These are phyloP conservation scores for Fonsecaea pedrosoi DNA, from an alignment of 2,329 filamentous ascomycete genomes.

Conservation along the genomic window DNA sequence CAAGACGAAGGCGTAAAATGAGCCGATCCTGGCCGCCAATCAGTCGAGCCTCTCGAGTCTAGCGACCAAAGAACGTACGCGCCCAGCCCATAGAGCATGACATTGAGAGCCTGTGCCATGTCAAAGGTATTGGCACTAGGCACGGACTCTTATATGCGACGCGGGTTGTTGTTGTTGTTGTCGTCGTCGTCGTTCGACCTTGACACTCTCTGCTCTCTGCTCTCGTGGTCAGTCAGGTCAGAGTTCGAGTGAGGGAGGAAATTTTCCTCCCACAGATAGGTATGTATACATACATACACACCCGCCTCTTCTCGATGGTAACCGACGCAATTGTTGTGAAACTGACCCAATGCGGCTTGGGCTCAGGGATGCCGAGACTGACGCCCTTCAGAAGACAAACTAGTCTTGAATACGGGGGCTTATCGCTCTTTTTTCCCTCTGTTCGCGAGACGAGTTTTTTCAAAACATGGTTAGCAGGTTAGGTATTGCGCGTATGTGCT, in stretches of 20 bases:
- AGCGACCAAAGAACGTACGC: conserved; percentile 52
- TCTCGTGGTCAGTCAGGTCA: not conserved
- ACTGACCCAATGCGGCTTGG: not conserved
- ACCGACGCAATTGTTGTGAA: not conserved
- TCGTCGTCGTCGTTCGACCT: too few species aligned
- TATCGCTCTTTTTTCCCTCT: not conserved
- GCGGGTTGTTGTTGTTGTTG: too few species aligned
- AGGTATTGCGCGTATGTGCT: too few species aligned
- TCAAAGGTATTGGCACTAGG: not conserved
- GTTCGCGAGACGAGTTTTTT: too few species aligned
- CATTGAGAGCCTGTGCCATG: conserved; percentile 47
- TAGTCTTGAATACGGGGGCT: not conserved
- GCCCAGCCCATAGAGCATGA: conserved; percentile 62
- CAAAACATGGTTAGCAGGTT: too few species aligned
- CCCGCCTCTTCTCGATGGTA: not conserved
- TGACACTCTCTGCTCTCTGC: not conserved
- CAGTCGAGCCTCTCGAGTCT: not conserved
- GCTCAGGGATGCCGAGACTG: conserved; percentile 18
- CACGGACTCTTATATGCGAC: too few species aligned
- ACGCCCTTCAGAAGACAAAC: conserved; percentile 27
- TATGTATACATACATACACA: not conserved
- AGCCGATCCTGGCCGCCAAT: conserved; percentile 57
- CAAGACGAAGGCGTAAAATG: conserved; percentile 64
- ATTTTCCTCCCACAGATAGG: not conserved
- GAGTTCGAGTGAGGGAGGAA: not conserved